Conservation (phyloP, 345 rosid genomes). For the Eutrema yunnanense region DNA sequence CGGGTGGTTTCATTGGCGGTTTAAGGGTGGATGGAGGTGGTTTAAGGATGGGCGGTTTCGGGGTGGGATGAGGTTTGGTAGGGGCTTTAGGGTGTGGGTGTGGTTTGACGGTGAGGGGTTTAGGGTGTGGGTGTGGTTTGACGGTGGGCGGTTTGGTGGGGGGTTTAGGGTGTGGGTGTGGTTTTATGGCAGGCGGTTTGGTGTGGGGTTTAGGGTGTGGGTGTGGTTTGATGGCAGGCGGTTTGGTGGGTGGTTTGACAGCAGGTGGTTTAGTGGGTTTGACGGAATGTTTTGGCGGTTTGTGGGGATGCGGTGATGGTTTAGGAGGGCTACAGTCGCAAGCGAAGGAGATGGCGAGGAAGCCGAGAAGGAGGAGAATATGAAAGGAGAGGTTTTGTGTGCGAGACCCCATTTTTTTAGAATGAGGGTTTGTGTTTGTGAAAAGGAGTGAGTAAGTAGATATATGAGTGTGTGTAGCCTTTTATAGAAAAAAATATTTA, state of each 20-base stretch:
- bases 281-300: constrained; percentile 28
- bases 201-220: background rate
- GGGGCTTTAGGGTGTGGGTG: constrained; percentile 17
- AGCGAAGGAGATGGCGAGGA: constrained; percentile 23
- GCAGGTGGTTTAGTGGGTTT: constrained; percentile 29
- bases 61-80: constrained; percentile 3
- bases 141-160: background rate
- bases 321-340: constrained; percentile 27
- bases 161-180: background rate
- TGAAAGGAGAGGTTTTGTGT: constrained; percentile 15
- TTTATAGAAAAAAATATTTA: constrained; percentile 7
- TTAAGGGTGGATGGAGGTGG: constrained; percentile 33
- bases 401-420: constrained; percentile 14
- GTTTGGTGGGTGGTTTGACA: background rate
- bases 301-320: constrained; percentile 16
- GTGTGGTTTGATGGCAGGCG: no score
- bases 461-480: background rate
- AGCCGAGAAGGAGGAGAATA: constrained; percentile 17
- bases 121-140: constrained; percentile 4
- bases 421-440: constrained; percentile 12
- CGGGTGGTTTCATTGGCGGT: constrained; percentile 21
- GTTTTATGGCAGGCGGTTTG: constrained; percentile 16
- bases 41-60: background rate
- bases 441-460: constrained; percentile 11
- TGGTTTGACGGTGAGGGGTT: constrained; percentile 2